phyloP scores from a whole-genome alignment of 139 green algal species.

The Volvox africanus region DNA sequence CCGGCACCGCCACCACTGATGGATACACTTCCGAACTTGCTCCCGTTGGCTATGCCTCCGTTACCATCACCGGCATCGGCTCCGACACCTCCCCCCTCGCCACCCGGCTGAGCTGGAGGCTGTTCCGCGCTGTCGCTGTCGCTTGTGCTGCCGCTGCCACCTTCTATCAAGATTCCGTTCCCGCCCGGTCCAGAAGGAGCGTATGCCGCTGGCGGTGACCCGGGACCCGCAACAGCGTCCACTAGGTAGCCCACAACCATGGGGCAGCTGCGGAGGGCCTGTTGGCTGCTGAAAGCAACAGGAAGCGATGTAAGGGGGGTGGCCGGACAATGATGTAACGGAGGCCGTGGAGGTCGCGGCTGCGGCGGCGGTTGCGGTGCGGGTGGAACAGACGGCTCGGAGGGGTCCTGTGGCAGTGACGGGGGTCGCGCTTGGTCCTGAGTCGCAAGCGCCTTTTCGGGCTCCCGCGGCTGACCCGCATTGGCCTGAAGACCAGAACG shows the following conservation, averaged over 20 bases:
- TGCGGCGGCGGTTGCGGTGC: not conserved
- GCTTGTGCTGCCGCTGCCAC: not conserved
- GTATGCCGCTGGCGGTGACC: not conserved
- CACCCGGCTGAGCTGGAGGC: too few species aligned
- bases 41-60: too few species aligned
- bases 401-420: not conserved
- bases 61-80: not conserved
- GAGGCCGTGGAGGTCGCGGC: not conserved
- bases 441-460: not conserved
- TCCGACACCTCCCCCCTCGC: not conserved
- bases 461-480: too few species aligned
- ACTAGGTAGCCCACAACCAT: conserved; percentile 20
- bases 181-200: not conserved
- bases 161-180: not conserved
- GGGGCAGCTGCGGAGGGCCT: conserved; percentile 32
- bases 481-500: too few species aligned
- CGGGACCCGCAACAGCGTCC: not conserved
- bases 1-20: not conserved
- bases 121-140: too few species aligned
- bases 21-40: too few species aligned
- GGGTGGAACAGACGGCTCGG: not conserved
- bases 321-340: not conserved
- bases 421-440: not conserved
- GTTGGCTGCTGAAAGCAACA: not conserved
- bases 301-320: not conserved